Evolutionary conservation across 139 green algal genomes (phyloP).

Genomic region (Chlorella sorokiniana): DNA sequence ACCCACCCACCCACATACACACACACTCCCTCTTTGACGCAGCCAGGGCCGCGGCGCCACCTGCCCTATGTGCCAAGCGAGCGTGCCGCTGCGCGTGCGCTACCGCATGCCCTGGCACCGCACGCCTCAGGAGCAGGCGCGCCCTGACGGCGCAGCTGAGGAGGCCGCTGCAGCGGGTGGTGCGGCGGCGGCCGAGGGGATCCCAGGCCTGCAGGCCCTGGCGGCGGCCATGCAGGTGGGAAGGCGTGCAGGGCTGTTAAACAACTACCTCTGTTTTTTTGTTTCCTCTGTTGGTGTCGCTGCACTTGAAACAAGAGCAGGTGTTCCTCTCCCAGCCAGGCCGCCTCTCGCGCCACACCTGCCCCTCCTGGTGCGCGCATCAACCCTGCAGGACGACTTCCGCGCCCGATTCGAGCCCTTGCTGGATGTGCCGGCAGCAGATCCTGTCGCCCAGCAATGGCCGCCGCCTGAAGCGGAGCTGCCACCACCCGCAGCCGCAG

Average conservation of each 20-base stretch:
- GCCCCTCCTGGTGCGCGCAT: neutral
- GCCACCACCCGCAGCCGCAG: neutral
- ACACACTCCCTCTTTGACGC: neutral
- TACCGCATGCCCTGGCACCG: constrained; percentile 49
- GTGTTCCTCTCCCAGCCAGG: too few relatives aligned
- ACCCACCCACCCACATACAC: neutral
- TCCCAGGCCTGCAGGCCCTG: constrained; percentile 11
- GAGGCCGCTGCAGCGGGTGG: neutral
- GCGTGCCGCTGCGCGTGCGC: constrained; percentile 65
- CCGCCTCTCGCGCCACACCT: too few relatives aligned
- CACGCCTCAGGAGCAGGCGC: neutral
- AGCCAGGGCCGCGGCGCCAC: constrained; percentile 57
- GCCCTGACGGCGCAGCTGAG: neutral
- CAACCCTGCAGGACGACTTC: constrained; percentile 15
- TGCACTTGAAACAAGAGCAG: too few relatives aligned
- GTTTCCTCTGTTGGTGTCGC: neutral
- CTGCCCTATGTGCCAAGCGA: constrained; percentile 82
- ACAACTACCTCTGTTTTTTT: neutral
- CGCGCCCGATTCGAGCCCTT: constrained; percentile 20
- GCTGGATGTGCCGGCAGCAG: neutral
- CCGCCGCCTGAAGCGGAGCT: neutral
- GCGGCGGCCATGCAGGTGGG: constrained; percentile 3
- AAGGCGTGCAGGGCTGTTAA: neutral
- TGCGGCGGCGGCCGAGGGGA: constrained; percentile 3
- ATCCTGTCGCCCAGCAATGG: neutral